Conservation (phyloP, 2,329 filamentous ascomycete genomes). For the Niveomyces coronatus region DNA sequence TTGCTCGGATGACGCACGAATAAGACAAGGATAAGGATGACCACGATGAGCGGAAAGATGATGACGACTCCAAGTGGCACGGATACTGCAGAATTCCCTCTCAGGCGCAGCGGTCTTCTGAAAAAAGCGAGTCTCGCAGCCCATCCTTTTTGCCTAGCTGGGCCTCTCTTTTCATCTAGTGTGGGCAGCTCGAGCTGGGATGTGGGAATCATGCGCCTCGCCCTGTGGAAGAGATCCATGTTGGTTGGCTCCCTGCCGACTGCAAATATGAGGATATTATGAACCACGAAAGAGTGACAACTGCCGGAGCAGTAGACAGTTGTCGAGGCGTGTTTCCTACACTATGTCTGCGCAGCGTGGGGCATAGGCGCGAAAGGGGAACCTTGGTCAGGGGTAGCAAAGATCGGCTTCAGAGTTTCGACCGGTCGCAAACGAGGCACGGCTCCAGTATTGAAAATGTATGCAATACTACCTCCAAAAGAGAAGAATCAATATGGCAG, state of each 20-base stretch:
- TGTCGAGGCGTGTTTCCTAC: too few species aligned
- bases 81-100: conserved; percentile 84
- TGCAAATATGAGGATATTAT: background rate
- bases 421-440: too few species aligned
- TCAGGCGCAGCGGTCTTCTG: conserved; percentile 73
- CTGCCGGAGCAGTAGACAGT: too few species aligned
- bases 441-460: too few species aligned
- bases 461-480: too few species aligned
- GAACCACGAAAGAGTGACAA: background rate
- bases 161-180: conserved; percentile 37
- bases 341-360: background rate
- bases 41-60: conserved; percentile 82
- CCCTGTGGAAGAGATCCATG: conserved; percentile 51
- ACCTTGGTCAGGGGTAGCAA: too few species aligned
- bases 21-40: conserved; percentile 82
- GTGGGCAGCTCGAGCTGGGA: conserved; percentile 36
- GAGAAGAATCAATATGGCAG: too few species aligned
- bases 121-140: conserved; percentile 64
- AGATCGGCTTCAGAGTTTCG: too few species aligned
- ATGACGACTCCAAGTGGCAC: conserved; percentile 88
- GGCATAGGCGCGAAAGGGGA: background rate
- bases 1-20: conserved; percentile 82
- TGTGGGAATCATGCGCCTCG: conserved; percentile 38
- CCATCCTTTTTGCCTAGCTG: conserved; percentile 28
- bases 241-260: conserved; percentile 2